Base-by-base conservation (phyloP, 1,284 basidiomycete species). In the Flammula alnicola region DNA sequence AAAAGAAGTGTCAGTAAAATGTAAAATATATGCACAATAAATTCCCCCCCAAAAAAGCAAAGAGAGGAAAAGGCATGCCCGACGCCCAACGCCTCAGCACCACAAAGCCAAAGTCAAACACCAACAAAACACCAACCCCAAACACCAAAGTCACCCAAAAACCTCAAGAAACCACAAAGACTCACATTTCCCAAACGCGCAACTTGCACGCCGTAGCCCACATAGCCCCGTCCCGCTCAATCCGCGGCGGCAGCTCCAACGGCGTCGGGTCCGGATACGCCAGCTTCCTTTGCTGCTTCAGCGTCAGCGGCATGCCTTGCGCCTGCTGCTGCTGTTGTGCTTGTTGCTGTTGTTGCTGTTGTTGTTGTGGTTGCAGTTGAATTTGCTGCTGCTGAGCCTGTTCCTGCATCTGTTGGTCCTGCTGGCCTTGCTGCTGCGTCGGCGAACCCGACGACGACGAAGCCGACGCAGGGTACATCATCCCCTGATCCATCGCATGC, bases 121-220 rank as follows among this genome's bases (percentile, higher is more conserved):
- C n/a, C n/a, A n/a, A n/a, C n/a, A n/a, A n/a, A n/a, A n/a, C n/a
- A n/a, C n/a, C n/a, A n/a, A n/a, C n/a, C n/a, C n/a, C n/a, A n/a
- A n/a, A n/a, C n/a, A n/a, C n/a, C n/a, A n/a, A n/a, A n/a, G n/a
- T n/a, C n/a, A n/a, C n/a, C n/a, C n/a, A 44, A 33, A 49, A 49
- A 38, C 27, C 26, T 11, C 41, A 9, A 26, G 35, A 50, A 26
- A 17, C 50, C 44, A 42, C 43, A 20, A 43, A 25, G 4, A 67
- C 70, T 60, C 39, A 72, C 70, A 71, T 58, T 48, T 70, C 66
- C 60, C 61, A 68, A 23, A 71, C 67, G 8, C 70, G 46, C 39
- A 65, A 46, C 55, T 66, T 63, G 58, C 69, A 72, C 44, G 69
- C 70, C 27, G 62, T 66, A 59, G 68, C 65, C 70, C 70, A 72